Evolutionary conservation across 225 moss, liverwort and hornwort genomes (phyloP).

Genomic region (Polytrichum commune): DNA sequence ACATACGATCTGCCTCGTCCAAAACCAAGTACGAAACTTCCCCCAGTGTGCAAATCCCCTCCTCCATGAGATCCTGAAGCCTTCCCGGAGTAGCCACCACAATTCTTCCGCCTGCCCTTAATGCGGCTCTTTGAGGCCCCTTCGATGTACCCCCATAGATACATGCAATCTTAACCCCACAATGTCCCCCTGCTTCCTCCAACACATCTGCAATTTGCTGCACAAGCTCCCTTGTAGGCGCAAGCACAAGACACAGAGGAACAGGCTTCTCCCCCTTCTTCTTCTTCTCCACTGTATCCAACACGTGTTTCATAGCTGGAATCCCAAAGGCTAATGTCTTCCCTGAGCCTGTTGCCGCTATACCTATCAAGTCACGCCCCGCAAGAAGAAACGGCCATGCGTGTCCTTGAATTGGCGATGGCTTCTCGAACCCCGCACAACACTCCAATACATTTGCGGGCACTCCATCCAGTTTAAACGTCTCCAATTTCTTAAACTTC

Average conservation of each 20-base stretch:
- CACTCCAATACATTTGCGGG: slow-evolving; percentile 63
- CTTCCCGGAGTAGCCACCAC: slow-evolving; percentile 91
- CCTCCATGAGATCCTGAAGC: slow-evolving; percentile 89
- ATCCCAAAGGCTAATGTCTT: slow-evolving; percentile 95
- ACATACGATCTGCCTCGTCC: slow-evolving; percentile 93
- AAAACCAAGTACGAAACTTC: slow-evolving; percentile 77
- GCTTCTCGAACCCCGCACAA: slow-evolving; percentile 73
- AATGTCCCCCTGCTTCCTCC: slow-evolving; percentile 48
- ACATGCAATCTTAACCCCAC: slow-evolving; percentile 51
- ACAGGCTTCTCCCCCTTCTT: slow-evolving; percentile 43
- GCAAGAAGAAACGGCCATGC: slow-evolving; percentile 95
- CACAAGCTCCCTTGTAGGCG: slow-evolving; percentile 92
- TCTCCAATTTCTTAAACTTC: slow-evolving; percentile 67
- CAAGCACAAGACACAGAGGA: slow-evolving; percentile 82
- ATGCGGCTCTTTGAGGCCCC: slow-evolving; percentile 51
- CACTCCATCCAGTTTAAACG: slow-evolving; percentile 57
- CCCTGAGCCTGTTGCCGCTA: slow-evolving; percentile 96
- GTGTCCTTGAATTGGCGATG: slow-evolving; percentile 87
- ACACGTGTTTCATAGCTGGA: slow-evolving; percentile 82
- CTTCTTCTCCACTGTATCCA: slow-evolving; percentile 57
- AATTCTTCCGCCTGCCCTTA: slow-evolving; percentile 60
- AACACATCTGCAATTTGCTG: slow-evolving; percentile 78
- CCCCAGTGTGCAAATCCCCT: slow-evolving; percentile 78
- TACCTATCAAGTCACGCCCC: slow-evolving; percentile 84
- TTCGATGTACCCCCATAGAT: slow-evolving; percentile 57